phyloP scores from a whole-genome alignment of 2,329 filamentous ascomycete genomes.

The Neofusicoccum laricinum region DNA sequence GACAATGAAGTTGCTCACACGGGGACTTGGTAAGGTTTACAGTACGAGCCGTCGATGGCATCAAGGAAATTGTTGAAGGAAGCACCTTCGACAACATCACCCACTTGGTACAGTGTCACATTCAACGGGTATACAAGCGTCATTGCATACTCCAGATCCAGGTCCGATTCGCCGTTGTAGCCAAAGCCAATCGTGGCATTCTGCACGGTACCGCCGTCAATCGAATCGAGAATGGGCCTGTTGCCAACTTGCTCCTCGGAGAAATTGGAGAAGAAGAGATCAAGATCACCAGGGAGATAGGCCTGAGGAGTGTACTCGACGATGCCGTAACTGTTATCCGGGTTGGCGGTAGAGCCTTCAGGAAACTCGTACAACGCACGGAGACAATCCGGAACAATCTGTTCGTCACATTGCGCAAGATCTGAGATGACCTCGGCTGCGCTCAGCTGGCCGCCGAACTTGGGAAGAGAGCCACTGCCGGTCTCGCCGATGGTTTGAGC shows the following conservation, averaged over 20 bases:
- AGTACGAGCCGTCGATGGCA: slow-evolving; percentile 51
- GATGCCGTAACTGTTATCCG: slow-evolving; percentile 7
- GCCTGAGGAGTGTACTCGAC: slow-evolving; percentile 5
- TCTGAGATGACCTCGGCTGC: neutral
- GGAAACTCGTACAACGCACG: slow-evolving; percentile 36
- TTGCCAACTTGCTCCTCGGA: slow-evolving; percentile 40
- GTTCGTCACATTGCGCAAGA: slow-evolving; percentile 44
- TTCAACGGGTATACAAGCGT: slow-evolving; percentile 53
- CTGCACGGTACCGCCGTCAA: slow-evolving; percentile 40
- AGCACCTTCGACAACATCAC: slow-evolving; percentile 41
- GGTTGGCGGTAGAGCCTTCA: neutral
- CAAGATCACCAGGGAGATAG: slow-evolving; percentile 26
- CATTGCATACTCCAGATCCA: slow-evolving; percentile 50
- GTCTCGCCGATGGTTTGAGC: neutral
- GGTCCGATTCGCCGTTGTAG: slow-evolving; percentile 41
- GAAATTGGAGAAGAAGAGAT: slow-evolving; percentile 37
- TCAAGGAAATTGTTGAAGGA: slow-evolving; percentile 31
- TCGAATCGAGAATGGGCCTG: slow-evolving; percentile 43
- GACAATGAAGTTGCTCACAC: neutral
- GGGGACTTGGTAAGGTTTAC: slow-evolving; percentile 24
- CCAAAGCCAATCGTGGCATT: neutral
- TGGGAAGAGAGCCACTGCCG: neutral
- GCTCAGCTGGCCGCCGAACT: neutral
- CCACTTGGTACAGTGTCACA: slow-evolving; percentile 49
- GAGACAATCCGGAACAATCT: slow-evolving; percentile 57